Conservation (phyloP, 306 rosid species). For the Fragaria ananassa region DNA sequence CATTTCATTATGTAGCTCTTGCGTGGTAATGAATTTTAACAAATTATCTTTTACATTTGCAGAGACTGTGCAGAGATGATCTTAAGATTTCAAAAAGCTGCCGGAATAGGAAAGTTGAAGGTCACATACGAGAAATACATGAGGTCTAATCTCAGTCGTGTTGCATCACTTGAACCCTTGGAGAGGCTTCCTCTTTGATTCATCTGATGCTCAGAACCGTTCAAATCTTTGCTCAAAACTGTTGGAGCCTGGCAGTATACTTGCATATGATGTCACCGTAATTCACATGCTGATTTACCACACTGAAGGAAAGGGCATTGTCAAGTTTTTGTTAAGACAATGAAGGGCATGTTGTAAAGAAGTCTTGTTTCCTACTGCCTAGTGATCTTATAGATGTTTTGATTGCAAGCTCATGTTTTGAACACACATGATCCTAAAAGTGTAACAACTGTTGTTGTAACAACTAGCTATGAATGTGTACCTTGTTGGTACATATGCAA, state of each 20-base stretch:
- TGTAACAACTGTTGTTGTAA: neutral
- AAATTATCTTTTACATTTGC: neutral
- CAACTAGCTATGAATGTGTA: neutral
- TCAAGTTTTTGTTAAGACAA: conserved; percentile 11
- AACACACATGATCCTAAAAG: neutral
- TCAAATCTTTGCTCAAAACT: neutral
- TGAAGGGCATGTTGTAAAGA: conserved; percentile 2
- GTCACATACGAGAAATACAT: conserved; percentile 67
- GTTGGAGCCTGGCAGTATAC: conserved; percentile 1
- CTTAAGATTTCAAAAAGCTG: conserved; percentile 65
- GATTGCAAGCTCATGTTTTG: neutral
- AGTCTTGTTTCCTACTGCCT: conserved; percentile 2
- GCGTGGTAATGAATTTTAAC: neutral
- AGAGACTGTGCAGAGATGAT: conserved; percentile 77
- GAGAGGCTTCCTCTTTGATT: conserved; percentile 60
- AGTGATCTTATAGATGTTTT: neutral
- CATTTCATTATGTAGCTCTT: neutral
- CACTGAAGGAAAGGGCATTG: conserved; percentile 5
- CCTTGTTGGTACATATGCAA: conserved; percentile 1
- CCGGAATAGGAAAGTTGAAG: conserved; percentile 48
- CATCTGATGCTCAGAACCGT: neutral
- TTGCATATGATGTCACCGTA: neutral
- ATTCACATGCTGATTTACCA: neutral
- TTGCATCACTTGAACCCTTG: conserved; percentile 59
- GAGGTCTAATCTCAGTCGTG: conserved; percentile 44